A percentile compares a stretch with the other conserved stretches of the same genome.
phyloP scores from a whole-genome alignment of 140 eudicot genomes.

The Artemisia princeps region DNA sequence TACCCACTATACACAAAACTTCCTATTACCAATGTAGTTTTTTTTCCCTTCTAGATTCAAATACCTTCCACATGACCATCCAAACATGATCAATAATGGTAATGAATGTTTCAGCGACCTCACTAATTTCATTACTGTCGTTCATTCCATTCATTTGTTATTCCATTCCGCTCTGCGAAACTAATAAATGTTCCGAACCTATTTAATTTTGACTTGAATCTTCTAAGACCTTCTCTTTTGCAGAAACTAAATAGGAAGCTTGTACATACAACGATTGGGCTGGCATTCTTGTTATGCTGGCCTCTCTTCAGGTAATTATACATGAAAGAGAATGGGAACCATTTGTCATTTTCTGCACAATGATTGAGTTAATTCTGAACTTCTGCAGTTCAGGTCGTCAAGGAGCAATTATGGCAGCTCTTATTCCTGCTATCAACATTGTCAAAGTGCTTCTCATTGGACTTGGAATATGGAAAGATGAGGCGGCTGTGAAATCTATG shows the following conservation, averaged over 20 bases:
- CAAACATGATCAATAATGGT: too few species aligned
- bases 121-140: too few species aligned
- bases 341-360: constrained; percentile 4
- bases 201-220: neutral
- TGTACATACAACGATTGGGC: constrained; percentile 61
- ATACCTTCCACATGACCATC: too few species aligned
- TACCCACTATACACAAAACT: too few species aligned
- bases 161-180: neutral
- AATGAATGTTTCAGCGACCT: too few species aligned
- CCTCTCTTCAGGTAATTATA: constrained; percentile 73
- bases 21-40: too few species aligned
- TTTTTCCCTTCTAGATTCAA: too few species aligned
- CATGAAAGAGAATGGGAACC: neutral
- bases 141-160: neutral
- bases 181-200: neutral
- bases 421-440: constrained; percentile 58
- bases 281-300: constrained; percentile 90
- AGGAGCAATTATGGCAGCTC: constrained; percentile 73
- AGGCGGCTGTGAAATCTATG: constrained; percentile 77
- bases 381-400: constrained; percentile 54
- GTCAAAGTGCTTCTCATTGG: constrained; percentile 69
- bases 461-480: constrained; percentile 75
- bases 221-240: constrained; percentile 10
- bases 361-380: constrained; percentile 26
- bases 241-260: constrained; percentile 86